These are phyloP conservation scores for Amanita rubescens DNA, from an alignment of 768 basidiomycete genomes.

Conservation along the genomic window DNA sequence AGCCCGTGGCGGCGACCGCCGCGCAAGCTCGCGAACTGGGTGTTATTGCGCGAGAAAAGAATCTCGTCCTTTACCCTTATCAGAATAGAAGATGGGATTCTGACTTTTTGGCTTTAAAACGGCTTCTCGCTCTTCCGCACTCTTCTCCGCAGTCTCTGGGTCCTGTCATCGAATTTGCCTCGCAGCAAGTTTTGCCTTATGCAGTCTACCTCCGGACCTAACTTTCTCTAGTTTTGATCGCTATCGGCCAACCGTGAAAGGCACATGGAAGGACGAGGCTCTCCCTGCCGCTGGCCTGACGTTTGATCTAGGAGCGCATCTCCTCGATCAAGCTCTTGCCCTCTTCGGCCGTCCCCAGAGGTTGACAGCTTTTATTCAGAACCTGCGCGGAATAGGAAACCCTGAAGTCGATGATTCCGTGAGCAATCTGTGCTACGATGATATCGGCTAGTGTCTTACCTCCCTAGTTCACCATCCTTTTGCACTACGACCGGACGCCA, in stretches of 20 bases:
- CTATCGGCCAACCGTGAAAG: conserved; percentile 55
- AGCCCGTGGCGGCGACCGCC: conserved; percentile 61
- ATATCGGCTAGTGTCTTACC: background rate
- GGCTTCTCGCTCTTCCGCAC: conserved; percentile 47
- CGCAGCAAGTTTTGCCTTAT: conserved; percentile 36
- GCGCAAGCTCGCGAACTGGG: conserved; percentile 55
- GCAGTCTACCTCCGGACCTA: background rate
- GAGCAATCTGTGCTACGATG: conserved; percentile 15
- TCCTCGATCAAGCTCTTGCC: conserved; percentile 69
- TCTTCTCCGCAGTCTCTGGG: conserved; percentile 50
- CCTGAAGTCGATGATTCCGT: conserved; percentile 63
- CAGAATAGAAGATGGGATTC: conserved; percentile 78
- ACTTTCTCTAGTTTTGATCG: conserved; percentile 55
- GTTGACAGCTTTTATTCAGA: conserved; percentile 64
- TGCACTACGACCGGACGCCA: conserved; percentile 40
- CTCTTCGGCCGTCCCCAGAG: conserved; percentile 70
- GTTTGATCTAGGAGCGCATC: conserved; percentile 76
- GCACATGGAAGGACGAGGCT: conserved; percentile 74
- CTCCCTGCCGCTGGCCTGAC: conserved; percentile 56
- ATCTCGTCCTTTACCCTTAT: conserved; percentile 60
- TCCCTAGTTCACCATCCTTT: conserved; percentile 41
- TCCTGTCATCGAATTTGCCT: conserved; percentile 63
- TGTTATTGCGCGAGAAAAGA: conserved; percentile 48
- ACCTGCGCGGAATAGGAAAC: conserved; percentile 58
- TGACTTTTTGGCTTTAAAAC: conserved; percentile 62